Conservation (phyloP, 768 basidiomycete genomes). For the Phlebiopsis gigantea region DNA sequence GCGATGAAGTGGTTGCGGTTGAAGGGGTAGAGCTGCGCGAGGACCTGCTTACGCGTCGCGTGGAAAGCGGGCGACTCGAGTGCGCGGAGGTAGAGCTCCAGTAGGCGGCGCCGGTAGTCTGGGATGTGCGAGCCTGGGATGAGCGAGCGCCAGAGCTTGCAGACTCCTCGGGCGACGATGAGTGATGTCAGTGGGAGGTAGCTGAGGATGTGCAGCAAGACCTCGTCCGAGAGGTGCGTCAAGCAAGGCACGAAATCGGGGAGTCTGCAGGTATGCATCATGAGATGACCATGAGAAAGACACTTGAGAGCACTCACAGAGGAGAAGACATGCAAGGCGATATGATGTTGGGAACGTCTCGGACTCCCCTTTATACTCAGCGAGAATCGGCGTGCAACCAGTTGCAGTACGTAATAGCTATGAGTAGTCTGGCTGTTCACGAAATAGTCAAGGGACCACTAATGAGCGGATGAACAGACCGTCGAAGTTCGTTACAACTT, state of each 20-base stretch:
- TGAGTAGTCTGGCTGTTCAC: not conserved
- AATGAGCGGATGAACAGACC: not conserved
- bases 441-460: not conserved
- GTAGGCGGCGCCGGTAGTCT: constrained; percentile 16
- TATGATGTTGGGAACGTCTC: not conserved
- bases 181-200: constrained; percentile 18
- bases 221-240: constrained; percentile 13
- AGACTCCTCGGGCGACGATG: constrained; percentile 18
- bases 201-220: constrained; percentile 18
- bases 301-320: not conserved
- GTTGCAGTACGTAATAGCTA: not conserved
- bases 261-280: not conserved
- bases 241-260: not conserved
- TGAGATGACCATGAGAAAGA: not conserved
- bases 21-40: constrained; percentile 13
- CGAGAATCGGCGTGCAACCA: not conserved
- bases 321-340: not conserved
- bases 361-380: not conserved
- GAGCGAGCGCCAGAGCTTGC: constrained; percentile 16
- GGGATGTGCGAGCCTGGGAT: constrained; percentile 16
- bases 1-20: constrained; percentile 10
- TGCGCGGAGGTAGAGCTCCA: constrained; percentile 18
- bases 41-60: constrained; percentile 13
- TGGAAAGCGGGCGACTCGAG: constrained; percentile 16
- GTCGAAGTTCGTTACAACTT: not conserved